These are phyloP conservation scores for Salicornia ramosissima DNA, from an alignment of 148 eudicot species.

Conservation along the genomic window DNA sequence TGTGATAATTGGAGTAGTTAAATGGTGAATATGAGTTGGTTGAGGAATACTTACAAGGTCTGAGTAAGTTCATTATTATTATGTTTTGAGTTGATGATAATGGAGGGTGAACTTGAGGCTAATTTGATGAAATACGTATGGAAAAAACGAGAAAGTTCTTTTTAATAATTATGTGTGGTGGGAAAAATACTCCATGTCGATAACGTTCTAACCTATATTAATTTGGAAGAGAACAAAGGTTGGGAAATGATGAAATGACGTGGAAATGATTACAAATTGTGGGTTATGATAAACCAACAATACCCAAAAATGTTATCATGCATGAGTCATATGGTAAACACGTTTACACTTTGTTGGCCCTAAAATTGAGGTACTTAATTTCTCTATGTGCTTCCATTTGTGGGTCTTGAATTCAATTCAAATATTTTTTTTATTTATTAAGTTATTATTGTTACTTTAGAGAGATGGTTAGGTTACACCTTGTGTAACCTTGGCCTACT, in stretches of 20 bases:
- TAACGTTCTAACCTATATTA: background rate
- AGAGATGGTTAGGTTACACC: no score
- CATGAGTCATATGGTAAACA: background rate
- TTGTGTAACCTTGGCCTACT: no score
- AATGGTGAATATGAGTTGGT: slow-evolving; percentile 4
- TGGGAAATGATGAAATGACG: background rate
- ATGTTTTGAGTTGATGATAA: background rate
- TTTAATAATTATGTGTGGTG: slow-evolving; percentile 20
- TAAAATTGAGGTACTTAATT: no score
- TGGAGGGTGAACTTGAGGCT: background rate
- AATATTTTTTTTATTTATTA: no score
- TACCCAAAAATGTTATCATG: no score
- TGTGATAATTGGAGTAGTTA: slow-evolving; percentile 6
- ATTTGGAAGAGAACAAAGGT: background rate
- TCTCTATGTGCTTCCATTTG: no score
- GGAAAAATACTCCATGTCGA: slow-evolving; percentile 9
- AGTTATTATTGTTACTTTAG: no score
- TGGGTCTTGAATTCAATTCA: no score
- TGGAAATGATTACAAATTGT: background rate
- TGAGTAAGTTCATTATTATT: slow-evolving; percentile 17
- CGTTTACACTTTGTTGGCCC: background rate
- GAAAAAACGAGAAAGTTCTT: no score
- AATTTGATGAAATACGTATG: background rate
- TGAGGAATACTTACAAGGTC: slow-evolving; percentile 2
- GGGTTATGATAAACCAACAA: background rate